Percentiles rank a stretch among this genome's conserved stretches.
phyloP scores from a whole-genome alignment of 2,329 filamentous ascomycete genomes.

The Rosellinia necatrix region DNA sequence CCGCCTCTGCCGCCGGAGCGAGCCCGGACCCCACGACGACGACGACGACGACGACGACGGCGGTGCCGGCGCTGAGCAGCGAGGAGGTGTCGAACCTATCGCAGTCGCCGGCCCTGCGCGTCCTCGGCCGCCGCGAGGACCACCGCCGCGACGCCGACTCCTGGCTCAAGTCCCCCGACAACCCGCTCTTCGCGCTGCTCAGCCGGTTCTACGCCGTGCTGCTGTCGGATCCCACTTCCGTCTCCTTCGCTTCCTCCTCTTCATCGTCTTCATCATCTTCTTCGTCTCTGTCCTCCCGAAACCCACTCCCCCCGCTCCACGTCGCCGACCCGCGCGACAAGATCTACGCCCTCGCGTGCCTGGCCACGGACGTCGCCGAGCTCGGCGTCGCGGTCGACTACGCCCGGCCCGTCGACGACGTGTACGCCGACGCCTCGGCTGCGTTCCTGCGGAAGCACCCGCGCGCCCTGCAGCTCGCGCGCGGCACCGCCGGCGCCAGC shows the following conservation, averaged over 20 bases:
- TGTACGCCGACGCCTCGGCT: constrained; percentile 26
- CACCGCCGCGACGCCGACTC: constrained; percentile 24
- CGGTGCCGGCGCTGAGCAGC: constrained; percentile 10
- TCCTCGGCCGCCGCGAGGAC: constrained; percentile 26
- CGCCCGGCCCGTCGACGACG: constrained; percentile 5
- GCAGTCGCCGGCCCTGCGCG: constrained; percentile 25
- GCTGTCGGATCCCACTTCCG: too few species aligned
- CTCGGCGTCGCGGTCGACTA: constrained; percentile 24
- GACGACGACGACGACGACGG: neutral
- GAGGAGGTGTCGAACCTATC: constrained; percentile 32
- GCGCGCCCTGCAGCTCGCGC: constrained; percentile 20
- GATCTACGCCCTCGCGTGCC: constrained; percentile 25
- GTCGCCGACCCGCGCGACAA: constrained; percentile 23
- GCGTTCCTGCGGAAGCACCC: constrained; percentile 22
- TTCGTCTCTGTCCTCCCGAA: too few species aligned
- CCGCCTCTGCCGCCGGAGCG: too few species aligned
- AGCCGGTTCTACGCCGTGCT: constrained; percentile 19
- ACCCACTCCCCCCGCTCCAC: neutral
- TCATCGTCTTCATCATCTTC: too few species aligned
- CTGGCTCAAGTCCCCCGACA: constrained; percentile 24
- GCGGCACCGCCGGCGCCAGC: neutral
- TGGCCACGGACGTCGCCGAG: constrained; percentile 21
- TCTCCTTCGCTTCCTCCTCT: too few species aligned
- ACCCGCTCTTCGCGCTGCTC: constrained; percentile 27
- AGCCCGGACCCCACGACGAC: constrained; percentile 8